These are phyloP conservation scores for Volvox carteri DNA, from an alignment of 163 green algal species.

Conservation along the genomic window DNA sequence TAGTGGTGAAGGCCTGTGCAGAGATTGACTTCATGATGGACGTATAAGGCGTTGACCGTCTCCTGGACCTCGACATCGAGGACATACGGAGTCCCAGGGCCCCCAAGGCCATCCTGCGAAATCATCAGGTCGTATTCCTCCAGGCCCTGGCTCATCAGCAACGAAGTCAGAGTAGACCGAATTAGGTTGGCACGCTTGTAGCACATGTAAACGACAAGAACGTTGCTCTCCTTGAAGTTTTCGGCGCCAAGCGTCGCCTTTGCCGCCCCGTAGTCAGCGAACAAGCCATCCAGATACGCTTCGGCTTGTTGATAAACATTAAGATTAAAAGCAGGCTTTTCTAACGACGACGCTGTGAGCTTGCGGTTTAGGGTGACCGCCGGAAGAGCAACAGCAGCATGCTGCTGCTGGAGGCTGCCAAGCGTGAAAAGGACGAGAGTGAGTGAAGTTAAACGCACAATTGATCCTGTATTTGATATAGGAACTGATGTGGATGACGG, in stretches of 20 bases:
- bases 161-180: not conserved
- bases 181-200: not conserved
- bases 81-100: not conserved
- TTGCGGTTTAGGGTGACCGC: not conserved
- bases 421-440: too few relatives aligned
- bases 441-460: too few relatives aligned
- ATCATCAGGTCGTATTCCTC: conserved; percentile 27
- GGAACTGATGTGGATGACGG: too few relatives aligned
- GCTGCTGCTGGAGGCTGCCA: too few relatives aligned
- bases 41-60: not conserved
- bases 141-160: conserved; percentile 6
- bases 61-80: conserved; percentile 15
- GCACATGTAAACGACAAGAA: conserved; percentile 25
- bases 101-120: conserved; percentile 9
- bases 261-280: not conserved
- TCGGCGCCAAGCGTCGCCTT: not conserved
- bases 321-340: not conserved
- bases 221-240: conserved; percentile 1
- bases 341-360: not conserved
- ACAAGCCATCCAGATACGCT: not conserved
- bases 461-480: too few relatives aligned
- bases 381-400: too few relatives aligned
- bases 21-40: conserved; percentile 13
- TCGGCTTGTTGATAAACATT: conserved; percentile 18
- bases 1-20: conserved; percentile 26